phyloP scores from a whole-genome alignment of 2,329 filamentous ascomycete genomes.

The Penicillium sumatraense region DNA sequence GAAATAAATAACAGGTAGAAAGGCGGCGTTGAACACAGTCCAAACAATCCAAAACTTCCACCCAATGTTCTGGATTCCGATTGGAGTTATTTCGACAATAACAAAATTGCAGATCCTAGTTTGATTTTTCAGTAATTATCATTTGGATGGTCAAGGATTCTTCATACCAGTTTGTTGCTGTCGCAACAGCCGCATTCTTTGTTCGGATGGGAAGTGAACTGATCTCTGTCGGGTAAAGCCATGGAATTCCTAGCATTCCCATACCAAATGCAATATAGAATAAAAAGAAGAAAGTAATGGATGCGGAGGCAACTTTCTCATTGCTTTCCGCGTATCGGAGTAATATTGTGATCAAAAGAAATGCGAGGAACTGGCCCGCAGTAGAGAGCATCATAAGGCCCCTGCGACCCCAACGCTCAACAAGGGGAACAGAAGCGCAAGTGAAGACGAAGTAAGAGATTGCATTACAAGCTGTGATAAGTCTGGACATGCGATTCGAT shows the following conservation, averaged over 20 bases:
- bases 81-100: conserved; percentile 25
- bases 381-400: neutral
- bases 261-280: conserved; percentile 21
- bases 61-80: conserved; percentile 46
- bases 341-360: neutral
- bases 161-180: conserved; percentile 16
- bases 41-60: conserved; percentile 62
- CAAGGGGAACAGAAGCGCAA: neutral
- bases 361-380: neutral
- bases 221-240: conserved; percentile 24
- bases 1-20: conserved; percentile 31
- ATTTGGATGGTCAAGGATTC: neutral
- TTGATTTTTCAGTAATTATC: neutral
- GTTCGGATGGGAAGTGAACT: conserved; percentile 24
- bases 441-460: neutral
- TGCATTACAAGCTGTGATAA: neutral
- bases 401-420: neutral
- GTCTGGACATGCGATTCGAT: neutral
- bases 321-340: neutral
- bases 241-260: conserved; percentile 23
- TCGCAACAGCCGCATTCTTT: conserved; percentile 16
- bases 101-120: conserved; percentile 12
- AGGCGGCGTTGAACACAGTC: conserved; percentile 30
- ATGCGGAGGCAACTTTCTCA: neutral
- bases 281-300: conserved; percentile 47